phyloP scores from a whole-genome alignment of 164 flowering plant genomes.

The Chimonanthus praecox region DNA sequence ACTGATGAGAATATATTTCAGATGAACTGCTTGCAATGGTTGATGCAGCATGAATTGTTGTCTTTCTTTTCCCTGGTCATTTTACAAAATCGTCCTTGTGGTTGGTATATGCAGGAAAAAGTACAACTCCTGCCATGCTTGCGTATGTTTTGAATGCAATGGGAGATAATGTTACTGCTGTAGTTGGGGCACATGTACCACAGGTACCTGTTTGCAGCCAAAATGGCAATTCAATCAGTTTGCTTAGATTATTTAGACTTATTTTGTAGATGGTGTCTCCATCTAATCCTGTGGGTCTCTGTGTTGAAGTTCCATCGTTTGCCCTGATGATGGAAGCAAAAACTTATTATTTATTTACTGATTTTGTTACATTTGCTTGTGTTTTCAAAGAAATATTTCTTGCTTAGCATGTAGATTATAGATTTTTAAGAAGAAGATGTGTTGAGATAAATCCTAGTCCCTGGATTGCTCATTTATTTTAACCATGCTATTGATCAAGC shows the following conservation, averaged over 20 bases:
- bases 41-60: not conserved
- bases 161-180: constrained; percentile 42
- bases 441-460: not conserved
- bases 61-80: not conserved
- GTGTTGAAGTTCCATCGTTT: not conserved
- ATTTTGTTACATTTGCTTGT: not conserved
- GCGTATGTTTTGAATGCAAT: constrained; percentile 41
- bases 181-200: constrained; percentile 45
- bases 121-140: constrained; percentile 42
- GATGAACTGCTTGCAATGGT: not conserved
- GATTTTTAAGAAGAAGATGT: not conserved
- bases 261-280: not conserved
- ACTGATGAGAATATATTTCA: too few relatives aligned
- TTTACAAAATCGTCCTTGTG: not conserved
- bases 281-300: not conserved
- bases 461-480: not conserved
- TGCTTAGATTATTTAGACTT: too few relatives aligned
- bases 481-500: not conserved
- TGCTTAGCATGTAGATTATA: not conserved
- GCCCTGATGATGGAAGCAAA: not conserved
- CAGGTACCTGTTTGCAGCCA: constrained; percentile 24
- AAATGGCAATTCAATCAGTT: not conserved
- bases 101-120: constrained; percentile 30
- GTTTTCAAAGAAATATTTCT: not conserved
- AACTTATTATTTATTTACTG: too few relatives aligned